A percentile compares a stretch with the other conserved stretches of the same genome.
Conservation (phyloP, 306 rosid genomes). For the Inga oerstediana region DNA sequence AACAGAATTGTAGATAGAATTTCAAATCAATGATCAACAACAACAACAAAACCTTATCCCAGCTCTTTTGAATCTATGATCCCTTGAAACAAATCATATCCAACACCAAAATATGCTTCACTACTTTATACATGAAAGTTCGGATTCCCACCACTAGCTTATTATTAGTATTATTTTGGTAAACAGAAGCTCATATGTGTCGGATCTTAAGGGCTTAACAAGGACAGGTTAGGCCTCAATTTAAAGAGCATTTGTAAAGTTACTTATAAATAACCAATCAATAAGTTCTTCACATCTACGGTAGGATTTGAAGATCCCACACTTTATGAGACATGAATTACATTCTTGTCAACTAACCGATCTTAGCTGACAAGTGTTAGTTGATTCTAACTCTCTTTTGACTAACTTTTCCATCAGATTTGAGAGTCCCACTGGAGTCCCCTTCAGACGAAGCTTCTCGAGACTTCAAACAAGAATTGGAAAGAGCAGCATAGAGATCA, state of each 20-base stretch:
- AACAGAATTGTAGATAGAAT: not conserved
- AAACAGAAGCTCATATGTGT: not conserved
- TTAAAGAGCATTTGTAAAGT: not conserved
- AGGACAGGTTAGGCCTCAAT: not conserved
- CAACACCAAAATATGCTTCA: not conserved
- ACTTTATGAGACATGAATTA: not conserved
- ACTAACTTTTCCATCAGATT: constrained; percentile 72
- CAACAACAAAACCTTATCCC: too few relatives aligned
- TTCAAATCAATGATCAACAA: not conserved
- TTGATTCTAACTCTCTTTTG: constrained; percentile 69
- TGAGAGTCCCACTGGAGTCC: constrained; percentile 73
- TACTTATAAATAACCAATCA: not conserved
- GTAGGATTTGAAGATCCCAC: not conserved
- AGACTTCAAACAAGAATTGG: constrained; percentile 69
- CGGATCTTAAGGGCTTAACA: not conserved
- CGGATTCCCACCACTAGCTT: not conserved
- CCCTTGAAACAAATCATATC: not conserved
- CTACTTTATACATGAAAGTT: not conserved
- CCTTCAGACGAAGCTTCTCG: constrained; percentile 81
- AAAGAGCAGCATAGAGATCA: constrained; percentile 88
- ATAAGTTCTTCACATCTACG: not conserved
- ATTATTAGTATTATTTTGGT: not conserved
- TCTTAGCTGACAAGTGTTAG: not conserved
- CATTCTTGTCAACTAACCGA: not conserved
- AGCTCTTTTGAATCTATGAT: not conserved